phyloP scores from a whole-genome alignment of 352 stramenopile genomes.

The Globisporangium splendens region DNA sequence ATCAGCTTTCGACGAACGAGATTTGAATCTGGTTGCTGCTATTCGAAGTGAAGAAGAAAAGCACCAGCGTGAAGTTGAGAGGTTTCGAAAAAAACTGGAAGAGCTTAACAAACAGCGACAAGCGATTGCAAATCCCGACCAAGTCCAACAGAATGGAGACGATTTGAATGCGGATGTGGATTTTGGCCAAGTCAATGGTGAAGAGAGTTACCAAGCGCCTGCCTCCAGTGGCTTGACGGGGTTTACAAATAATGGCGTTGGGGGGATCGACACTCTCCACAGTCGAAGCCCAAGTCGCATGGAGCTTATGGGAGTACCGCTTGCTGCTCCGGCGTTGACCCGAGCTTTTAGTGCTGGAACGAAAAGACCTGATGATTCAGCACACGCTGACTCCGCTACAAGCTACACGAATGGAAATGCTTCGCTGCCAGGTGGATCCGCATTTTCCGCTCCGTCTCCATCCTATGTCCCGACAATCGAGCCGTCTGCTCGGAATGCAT shows the following conservation, averaged over 20 bases:
- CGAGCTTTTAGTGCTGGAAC: neutral
- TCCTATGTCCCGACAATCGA: conserved; percentile 1
- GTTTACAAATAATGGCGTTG: neutral
- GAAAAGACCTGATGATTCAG: neutral
- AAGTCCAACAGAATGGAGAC: conserved; percentile 45
- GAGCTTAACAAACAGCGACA: conserved; percentile 78
- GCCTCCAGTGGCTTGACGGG: neutral
- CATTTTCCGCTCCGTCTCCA: neutral
- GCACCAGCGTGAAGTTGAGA: conserved; percentile 79
- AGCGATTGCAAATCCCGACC: conserved; percentile 34
- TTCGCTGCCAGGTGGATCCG: neutral
- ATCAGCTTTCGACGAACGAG: conserved; percentile 59
- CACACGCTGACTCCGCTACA: neutral
- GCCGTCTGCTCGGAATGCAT: conserved; percentile 7
- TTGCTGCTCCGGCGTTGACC: neutral
- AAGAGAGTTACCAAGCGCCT: conserved; percentile 8
- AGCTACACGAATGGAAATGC: neutral
- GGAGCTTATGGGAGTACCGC: neutral
- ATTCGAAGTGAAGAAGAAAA: conserved; percentile 81
- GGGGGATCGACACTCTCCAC: neutral
- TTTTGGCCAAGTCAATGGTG: conserved; percentile 11
- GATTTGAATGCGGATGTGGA: conserved; percentile 12
- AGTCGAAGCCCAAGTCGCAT: conserved; percentile 1
- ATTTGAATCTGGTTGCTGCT: conserved; percentile 64
- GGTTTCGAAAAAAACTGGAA: conserved; percentile 80